These are phyloP conservation scores for Geotrichum europaeum DNA, from an alignment of 1,139 yeast genomes.

Conservation along the genomic window DNA sequence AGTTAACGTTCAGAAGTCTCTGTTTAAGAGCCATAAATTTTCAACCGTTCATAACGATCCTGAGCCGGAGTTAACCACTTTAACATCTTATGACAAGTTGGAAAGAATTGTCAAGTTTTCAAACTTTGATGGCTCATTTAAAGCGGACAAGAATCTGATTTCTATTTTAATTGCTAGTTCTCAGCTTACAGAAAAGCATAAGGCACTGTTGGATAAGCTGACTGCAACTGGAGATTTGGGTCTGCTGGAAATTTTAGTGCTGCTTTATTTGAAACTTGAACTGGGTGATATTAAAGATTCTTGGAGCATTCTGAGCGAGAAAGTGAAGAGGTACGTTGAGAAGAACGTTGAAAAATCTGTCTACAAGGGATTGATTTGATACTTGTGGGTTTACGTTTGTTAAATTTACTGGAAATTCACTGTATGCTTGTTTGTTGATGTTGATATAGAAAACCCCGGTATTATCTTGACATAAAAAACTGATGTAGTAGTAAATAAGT, in stretches of 20 bases:
- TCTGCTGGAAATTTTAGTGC: neutral
- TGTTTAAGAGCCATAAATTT: no score
- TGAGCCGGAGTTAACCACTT: neutral
- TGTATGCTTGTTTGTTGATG: neutral
- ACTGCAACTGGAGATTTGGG: neutral
- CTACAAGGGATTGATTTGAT: neutral
- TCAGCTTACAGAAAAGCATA: neutral
- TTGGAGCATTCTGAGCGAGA: conserved; percentile 4
- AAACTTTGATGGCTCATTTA: conserved; percentile 12
- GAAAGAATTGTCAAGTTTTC: neutral
- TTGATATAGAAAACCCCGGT: no score
- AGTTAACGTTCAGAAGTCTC: no score
- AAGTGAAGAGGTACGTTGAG: neutral
- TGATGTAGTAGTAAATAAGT: no score
- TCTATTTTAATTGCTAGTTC: neutral
- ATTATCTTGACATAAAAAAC: no score
- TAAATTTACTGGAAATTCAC: neutral
- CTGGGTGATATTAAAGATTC: neutral
- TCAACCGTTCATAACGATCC: neutral
- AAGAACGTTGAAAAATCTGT: neutral
- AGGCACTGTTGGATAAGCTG: neutral
- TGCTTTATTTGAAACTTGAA: conserved; percentile 1
- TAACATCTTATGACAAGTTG: neutral
- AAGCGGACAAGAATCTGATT: neutral
- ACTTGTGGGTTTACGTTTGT: no score